These are phyloP conservation scores for Houttuynia cordata DNA, from an alignment of 164 flowering plant species.

Conservation along the genomic window DNA sequence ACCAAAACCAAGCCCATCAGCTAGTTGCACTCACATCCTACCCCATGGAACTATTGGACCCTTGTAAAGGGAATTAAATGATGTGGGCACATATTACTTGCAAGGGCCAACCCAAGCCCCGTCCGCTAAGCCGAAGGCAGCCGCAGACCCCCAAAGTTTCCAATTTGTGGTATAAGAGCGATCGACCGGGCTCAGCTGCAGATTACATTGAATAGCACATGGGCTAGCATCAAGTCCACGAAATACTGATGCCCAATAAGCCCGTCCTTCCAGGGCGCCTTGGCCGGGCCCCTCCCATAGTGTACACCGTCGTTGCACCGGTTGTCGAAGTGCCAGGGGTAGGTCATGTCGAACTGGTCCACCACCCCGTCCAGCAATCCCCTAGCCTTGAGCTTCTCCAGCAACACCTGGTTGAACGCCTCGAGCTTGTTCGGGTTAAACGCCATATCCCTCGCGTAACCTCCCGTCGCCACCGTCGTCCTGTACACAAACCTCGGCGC, in stretches of 20 bases:
- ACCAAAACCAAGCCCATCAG: too few relatives aligned
- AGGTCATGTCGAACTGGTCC: conserved; percentile 78
- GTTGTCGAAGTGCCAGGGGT: conserved; percentile 86
- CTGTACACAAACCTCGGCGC: conserved; percentile 49
- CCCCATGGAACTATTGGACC: too few relatives aligned
- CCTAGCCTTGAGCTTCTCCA: conserved; percentile 47
- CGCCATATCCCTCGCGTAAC: conserved; percentile 58
- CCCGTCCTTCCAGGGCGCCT: conserved; percentile 80
- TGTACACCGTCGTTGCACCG: conserved; percentile 95
- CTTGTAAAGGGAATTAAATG: too few relatives aligned
- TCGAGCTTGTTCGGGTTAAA: conserved; percentile 92
- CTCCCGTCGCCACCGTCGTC: conserved; percentile 77
- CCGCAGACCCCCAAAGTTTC: too few relatives aligned
- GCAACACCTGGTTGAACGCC: conserved; percentile 49
- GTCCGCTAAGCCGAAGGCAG: too few relatives aligned
- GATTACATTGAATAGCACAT: conserved; percentile 62
- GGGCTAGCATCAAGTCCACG: conserved; percentile 83
- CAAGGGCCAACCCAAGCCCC: too few relatives aligned
- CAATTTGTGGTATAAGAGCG: background rate
- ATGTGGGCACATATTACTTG: too few relatives aligned
- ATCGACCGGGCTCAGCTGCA: conserved; percentile 21
- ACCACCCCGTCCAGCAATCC: conserved; percentile 50
- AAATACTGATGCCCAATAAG: conserved; percentile 91
- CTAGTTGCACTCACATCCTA: too few relatives aligned
- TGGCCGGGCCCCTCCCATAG: conserved; percentile 79